Evolutionary conservation across 768 basidiomycete genomes (phyloP), one percentile per base, ranked within the genome.

Genomic region (Termitomyces sp.): DNA sequence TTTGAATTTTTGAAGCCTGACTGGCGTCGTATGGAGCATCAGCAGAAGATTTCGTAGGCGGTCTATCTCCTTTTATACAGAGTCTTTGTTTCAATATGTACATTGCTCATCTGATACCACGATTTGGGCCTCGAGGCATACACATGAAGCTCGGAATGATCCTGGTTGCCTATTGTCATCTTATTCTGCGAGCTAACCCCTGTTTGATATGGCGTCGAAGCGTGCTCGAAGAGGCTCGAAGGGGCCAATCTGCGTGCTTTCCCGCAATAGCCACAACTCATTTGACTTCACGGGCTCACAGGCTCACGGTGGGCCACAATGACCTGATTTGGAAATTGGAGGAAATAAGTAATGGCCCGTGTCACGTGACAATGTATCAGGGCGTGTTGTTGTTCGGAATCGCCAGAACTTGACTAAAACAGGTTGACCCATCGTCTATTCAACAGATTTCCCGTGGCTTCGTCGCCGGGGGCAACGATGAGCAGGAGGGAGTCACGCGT

Each of bases 401-500:
- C n/a, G 9, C 39, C 30, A 40, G 24, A 56, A 56, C 43, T 52
- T 60, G 57, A 46, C 61, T 55, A 57, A 67, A 64, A 63, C 57
- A 46, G 52, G 53, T 53, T 57, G 53, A 46, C 56, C n/a, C 34
- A 40, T 37, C 55, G 36, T 62, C 57, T 58, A 59, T 60, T 65
- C 36, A 40, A 30, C 42, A 56, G 63, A 53, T 49, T 58, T 51
- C 45, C 37, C 42, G 44, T 58, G 60, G 60, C 65, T 65, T 68
- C 69, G 64, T 66, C 65, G 63, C 59, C 61, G 67, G 65, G 59
- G 68, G 53, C 61, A 63, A 74, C 76, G 71, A 80, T 80, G 78
- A 83, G 79, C 76, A 80, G 82, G 77, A 75, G 82, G 65, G 82
- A 84, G 69, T 82, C 83, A 70, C 81, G 82, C 67, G 76, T 77